Percentiles rank a stretch among this genome's conserved stretches.
Evolutionary conservation across 805 yeast species (phyloP).

Genomic region (Diddensiella caesifluorescens): DNA sequence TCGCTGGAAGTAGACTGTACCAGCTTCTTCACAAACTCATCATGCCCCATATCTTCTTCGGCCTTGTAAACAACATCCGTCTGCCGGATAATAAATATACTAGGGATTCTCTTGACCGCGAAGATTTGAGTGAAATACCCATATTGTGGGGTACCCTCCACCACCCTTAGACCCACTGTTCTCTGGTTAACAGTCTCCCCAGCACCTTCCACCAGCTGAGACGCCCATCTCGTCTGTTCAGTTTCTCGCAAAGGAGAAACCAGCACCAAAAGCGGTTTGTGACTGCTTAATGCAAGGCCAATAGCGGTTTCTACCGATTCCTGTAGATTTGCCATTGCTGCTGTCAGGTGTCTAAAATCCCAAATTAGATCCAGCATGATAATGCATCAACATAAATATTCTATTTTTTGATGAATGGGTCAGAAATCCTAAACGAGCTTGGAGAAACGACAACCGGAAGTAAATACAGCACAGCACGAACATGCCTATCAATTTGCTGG

Average conservation of each 20-base stretch:
- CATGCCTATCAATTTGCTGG: conserved; percentile 84
- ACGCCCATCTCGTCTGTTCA: conserved; percentile 8
- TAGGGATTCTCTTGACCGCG: conserved; percentile 47
- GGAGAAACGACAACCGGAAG: not conserved
- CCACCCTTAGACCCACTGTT: conserved; percentile 40
- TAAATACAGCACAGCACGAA: not conserved
- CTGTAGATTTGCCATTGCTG: conserved; percentile 8
- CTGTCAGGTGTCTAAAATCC: too few species aligned
- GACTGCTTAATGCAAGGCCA: conserved; percentile 11
- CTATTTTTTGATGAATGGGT: too few species aligned
- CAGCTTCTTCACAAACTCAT: conserved; percentile 12
- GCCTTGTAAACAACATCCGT: conserved; percentile 45
- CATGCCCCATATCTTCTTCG: conserved; percentile 30
- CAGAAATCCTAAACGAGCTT: not conserved
- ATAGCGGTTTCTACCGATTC: conserved; percentile 19
- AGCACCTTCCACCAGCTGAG: not conserved
- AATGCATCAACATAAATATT: too few species aligned
- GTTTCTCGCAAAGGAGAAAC: conserved; percentile 4
- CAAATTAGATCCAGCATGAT: too few species aligned
- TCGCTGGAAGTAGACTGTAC: not conserved
- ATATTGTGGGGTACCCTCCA: conserved; percentile 41
- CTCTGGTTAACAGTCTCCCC: conserved; percentile 16
- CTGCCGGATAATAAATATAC: conserved; percentile 48
- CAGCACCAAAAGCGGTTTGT: conserved; percentile 19
- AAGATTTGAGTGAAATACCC: conserved; percentile 51